Evolutionary conservation across 2,329 filamentous ascomycete genomes (phyloP).

Genomic region (Camillea tinctor): DNA sequence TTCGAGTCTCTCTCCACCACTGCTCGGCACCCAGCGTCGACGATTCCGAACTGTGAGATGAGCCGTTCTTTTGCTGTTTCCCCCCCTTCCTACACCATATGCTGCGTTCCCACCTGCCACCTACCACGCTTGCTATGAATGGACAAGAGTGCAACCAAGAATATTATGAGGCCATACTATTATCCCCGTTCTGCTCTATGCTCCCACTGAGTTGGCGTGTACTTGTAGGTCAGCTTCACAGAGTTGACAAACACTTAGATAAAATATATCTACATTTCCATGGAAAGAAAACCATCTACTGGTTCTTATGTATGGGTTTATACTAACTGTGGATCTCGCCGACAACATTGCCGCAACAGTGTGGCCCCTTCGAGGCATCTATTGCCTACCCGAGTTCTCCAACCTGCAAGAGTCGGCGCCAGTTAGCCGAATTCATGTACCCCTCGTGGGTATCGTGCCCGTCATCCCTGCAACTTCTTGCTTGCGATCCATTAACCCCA

Average conservation of each 20-base stretch:
- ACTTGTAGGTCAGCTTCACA: background rate
- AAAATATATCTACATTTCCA: background rate
- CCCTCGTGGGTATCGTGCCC: constrained; percentile 18
- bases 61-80: constrained; percentile 10
- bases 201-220: background rate
- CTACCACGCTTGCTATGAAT: background rate
- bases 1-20: constrained; percentile 13
- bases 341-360: background rate
- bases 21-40: constrained; percentile 7
- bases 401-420: constrained; percentile 25
- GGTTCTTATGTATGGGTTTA: background rate
- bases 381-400: constrained; percentile 9
- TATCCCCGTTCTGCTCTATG: background rate
- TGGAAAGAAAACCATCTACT: background rate
- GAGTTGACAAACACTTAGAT: background rate
- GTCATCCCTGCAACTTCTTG: constrained; percentile 22
- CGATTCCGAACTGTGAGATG: constrained; percentile 12
- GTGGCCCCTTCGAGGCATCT: background rate
- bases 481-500: constrained; percentile 22
- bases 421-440: constrained; percentile 18
- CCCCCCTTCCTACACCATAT: background rate
- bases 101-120: background rate
- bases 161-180: background rate
- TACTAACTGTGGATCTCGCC: background rate
- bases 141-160: background rate